phyloP scores from a whole-genome alignment of 345 rosid genomes.

The Garcia nutans region DNA sequence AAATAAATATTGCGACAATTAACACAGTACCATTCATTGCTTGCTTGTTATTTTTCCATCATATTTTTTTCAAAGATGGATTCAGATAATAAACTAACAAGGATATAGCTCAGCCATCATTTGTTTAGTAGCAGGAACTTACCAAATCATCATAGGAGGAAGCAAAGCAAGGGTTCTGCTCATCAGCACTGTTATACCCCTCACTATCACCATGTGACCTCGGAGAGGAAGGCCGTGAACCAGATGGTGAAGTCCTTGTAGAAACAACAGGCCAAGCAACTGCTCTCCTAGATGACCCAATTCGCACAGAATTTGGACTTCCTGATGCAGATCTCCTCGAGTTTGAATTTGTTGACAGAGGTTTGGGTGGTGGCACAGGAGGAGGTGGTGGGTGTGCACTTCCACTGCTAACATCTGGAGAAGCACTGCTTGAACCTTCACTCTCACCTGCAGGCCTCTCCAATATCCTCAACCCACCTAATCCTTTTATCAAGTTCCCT shows the following conservation, averaged over 20 bases:
- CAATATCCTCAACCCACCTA: conserved; percentile 39
- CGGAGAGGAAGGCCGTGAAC: conserved; percentile 94
- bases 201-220: conserved; percentile 85
- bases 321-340: conserved; percentile 51
- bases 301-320: conserved; percentile 49
- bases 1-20: neutral
- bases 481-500: conserved; percentile 34
- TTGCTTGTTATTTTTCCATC: neutral
- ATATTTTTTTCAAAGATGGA: neutral
- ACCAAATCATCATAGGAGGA: conserved; percentile 75
- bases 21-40: neutral
- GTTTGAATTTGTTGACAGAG: conserved; percentile 42
- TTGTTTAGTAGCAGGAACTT: conserved; percentile 31
- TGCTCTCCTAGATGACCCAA: conserved; percentile 67
- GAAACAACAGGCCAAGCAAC: conserved; percentile 75
- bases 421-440: conserved; percentile 51
- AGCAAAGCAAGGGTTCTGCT: conserved; percentile 67
- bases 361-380: conserved; percentile 87
- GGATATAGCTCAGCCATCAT: neutral
- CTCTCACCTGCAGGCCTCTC: conserved; percentile 44
- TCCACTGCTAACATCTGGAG: conserved; percentile 37
- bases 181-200: conserved; percentile 99
- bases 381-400: conserved; percentile 73
- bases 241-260: conserved; percentile 75
- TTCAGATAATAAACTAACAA: neutral